Percentiles rank a stretch among this genome's conserved stretches.
phyloP scores from a whole-genome alignment of 192 early-diverging fungal species.

The Coemansia sp. region DNA sequence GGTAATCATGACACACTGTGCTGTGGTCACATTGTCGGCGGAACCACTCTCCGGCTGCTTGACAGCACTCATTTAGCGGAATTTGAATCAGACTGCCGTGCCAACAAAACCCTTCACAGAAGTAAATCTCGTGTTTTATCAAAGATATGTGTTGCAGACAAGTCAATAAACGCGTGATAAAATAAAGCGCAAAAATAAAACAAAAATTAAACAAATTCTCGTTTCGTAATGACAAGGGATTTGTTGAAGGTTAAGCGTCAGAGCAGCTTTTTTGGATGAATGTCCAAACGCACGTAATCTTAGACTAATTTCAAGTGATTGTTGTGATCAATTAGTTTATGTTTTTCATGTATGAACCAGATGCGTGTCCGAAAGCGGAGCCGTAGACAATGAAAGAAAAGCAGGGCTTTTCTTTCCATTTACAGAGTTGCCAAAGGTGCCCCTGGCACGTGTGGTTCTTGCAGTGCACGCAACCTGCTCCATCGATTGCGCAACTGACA shows the following conservation, averaged over 20 bases:
- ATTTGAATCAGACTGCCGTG: not conserved
- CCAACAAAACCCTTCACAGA: not conserved
- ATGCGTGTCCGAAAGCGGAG: not conserved
- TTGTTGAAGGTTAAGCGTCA: not conserved
- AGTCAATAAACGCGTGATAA: not conserved
- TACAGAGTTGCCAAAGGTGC: not conserved
- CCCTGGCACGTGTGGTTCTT: not conserved
- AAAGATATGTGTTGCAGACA: not conserved
- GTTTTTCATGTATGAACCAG: not conserved
- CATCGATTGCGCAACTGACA: not conserved
- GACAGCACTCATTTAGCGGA: slow-evolving; percentile 9
- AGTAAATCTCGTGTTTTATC: not conserved
- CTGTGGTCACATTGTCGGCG: slow-evolving; percentile 12
- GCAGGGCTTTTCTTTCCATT: not conserved
- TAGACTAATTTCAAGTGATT: not conserved
- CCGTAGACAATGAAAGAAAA: not conserved
- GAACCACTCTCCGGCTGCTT: slow-evolving; percentile 11
- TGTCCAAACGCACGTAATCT: not conserved
- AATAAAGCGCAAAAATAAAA: not conserved
- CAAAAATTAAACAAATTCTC: not conserved
- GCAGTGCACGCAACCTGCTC: not conserved
- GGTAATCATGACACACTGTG: slow-evolving; percentile 35
- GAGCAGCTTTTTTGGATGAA: not conserved
- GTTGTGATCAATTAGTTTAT: not conserved
- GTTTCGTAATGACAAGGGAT: not conserved